Conservation (phyloP, 805 yeast genomes). For the Candida awuae region DNA sequence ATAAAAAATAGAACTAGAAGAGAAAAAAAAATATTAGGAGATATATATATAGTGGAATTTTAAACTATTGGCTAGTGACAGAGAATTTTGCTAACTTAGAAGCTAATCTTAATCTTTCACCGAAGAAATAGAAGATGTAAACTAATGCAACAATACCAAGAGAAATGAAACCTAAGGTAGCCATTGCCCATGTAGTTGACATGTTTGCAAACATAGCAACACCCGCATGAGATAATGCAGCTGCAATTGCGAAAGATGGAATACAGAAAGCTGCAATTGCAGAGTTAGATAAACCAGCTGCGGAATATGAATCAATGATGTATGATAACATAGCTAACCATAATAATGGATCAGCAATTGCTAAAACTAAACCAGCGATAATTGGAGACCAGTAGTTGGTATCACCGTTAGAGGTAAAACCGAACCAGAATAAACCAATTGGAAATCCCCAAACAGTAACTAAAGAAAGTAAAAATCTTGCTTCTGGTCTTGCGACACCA, state of each 20-base stretch:
- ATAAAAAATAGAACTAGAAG: background rate
- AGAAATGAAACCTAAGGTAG: conserved; percentile 28
- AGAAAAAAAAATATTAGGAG: background rate
- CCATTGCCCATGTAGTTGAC: conserved; percentile 31
- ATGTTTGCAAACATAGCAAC: conserved; percentile 32
- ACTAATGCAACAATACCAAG: conserved; percentile 28
- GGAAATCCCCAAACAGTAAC: conserved; percentile 33
- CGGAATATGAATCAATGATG: conserved; percentile 30
- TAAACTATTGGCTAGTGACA: background rate
- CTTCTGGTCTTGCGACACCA: conserved; percentile 30
- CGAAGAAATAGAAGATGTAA: conserved; percentile 30
- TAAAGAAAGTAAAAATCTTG: conserved; percentile 27
- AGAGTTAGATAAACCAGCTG: conserved; percentile 27
- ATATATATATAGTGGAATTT: background rate
- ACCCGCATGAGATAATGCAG: conserved; percentile 31
- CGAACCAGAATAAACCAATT: conserved; percentile 30
- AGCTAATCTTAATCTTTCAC: conserved; percentile 24
- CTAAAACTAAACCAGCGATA: conserved; percentile 28
- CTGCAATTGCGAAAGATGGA: conserved; percentile 32
- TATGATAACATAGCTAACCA: conserved; percentile 32
- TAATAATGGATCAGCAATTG: conserved; percentile 28
- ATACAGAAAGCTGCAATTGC: conserved; percentile 32
- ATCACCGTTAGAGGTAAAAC: conserved; percentile 27
- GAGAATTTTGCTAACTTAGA: conserved; percentile 26
- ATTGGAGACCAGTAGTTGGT: conserved; percentile 31